These are phyloP conservation scores for Oleoguttula mirabilis DNA, from an alignment of 495 filamentous ascomycete species.

Conservation along the genomic window DNA sequence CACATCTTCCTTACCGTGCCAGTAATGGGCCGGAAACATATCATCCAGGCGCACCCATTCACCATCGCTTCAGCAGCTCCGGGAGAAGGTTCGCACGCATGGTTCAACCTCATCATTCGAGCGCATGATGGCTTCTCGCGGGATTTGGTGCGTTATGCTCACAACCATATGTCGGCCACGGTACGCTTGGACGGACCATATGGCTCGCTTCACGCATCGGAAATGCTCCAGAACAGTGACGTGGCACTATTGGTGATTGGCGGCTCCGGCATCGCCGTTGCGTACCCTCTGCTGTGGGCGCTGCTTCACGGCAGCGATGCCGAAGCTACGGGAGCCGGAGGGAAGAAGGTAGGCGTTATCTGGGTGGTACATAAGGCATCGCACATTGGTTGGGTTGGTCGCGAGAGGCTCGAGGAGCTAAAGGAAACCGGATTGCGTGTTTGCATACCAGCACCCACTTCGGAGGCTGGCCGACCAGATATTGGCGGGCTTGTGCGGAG, in stretches of 20 bases:
- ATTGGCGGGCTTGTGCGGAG: constrained; percentile 28
- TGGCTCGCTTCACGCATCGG: constrained; percentile 37
- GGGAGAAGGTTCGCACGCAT: constrained; percentile 23
- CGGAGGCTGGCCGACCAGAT: constrained; percentile 41
- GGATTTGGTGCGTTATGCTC: constrained; percentile 40
- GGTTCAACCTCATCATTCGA: constrained; percentile 43
- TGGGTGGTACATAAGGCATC: constrained; percentile 43
- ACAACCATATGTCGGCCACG: constrained; percentile 23
- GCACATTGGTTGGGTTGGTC: constrained; percentile 41
- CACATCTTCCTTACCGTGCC: constrained; percentile 50
- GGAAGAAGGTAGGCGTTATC: constrained; percentile 39
- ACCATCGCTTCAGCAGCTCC: constrained; percentile 44
- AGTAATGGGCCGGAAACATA: constrained; percentile 33
- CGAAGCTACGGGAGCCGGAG: background rate
- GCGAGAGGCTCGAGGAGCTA: constrained; percentile 35
- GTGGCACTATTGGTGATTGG: constrained; percentile 45
- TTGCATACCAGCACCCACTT: constrained; percentile 40
- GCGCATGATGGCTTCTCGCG: constrained; percentile 47
- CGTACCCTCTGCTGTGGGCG: constrained; percentile 38
- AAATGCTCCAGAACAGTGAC: constrained; percentile 33
- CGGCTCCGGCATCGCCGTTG: constrained; percentile 51
- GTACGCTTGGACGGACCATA: constrained; percentile 47
- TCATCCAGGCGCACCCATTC: constrained; percentile 47
- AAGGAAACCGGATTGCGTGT: constrained; percentile 36
- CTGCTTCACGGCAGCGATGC: constrained; percentile 17